Base-by-base conservation (phyloP, 2,329 filamentous ascomycete genomes). In the Pseudocercospora ulei region DNA sequence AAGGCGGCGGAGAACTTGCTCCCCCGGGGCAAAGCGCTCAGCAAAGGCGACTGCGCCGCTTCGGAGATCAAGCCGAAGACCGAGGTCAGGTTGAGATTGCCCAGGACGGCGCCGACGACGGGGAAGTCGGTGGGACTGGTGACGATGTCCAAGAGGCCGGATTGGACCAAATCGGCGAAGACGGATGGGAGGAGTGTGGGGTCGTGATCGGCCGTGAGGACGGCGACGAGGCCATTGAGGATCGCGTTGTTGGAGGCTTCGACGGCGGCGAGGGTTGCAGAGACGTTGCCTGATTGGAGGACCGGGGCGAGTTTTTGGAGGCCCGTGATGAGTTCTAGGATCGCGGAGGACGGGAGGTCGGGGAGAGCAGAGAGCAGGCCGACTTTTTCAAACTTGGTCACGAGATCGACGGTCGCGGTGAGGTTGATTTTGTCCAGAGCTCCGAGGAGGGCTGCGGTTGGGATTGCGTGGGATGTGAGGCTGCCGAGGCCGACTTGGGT, bases 351-450 rank as follows among this genome's bases (percentile, higher is more conserved):
- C 3, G 44, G 40, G 5, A 43, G 37, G n/a, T 12, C 17, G 3
- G 37, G 33, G 9, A 46, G 38, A 13, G 18, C 20, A n/a, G 24
- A 9, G 14, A 46, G 37, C n/a, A 46, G 34, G 3, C 44, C 44
- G 25, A 28, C 35, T 13, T 18, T 18, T 6, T 38, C 12, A 5
- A 46, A 27, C 8, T 36, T 31, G 13, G 7, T 25, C 6, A 46
- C 29, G 1, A 46, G 30, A 9, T 6, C 31, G 12, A 39, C 30
- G 4, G 44, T 33, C 4, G 44, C 39, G 4, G 44, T 46, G 17
- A 46, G 23, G 25, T 46, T 46, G 23, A 43, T 18, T 12, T 37
- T 36, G 37, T 46, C 44, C 19, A 46, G 18, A 8, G 38, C 39
- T 7, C 23, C 37, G 25, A 43, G 29, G 12, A 43, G 19, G 16